Evolutionary conservation across 2,329 filamentous ascomycete genomes (phyloP).

Genomic region (Colletotrichum sansevieriae): DNA sequence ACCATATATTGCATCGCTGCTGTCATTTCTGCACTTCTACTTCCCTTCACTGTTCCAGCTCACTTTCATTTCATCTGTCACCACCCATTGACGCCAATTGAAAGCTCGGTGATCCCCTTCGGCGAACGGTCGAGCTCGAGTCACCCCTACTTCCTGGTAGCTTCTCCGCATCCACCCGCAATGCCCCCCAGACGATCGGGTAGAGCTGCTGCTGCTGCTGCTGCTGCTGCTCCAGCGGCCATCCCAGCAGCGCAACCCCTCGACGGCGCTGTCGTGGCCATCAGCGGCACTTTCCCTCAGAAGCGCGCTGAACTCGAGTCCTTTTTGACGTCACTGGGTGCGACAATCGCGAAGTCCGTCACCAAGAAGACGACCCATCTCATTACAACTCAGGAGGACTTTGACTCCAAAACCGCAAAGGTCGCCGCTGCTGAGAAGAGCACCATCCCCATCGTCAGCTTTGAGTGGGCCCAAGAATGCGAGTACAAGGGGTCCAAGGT

Average conservation of each 20-base stretch:
- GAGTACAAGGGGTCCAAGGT: constrained; percentile 56
- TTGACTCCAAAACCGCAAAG: constrained; percentile 63
- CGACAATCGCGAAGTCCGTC: constrained; percentile 59
- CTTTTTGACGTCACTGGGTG: constrained; percentile 64
- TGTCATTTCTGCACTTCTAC: neutral
- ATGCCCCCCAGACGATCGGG: constrained; percentile 39
- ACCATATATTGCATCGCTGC: constrained; percentile 12
- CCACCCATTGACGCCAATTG: constrained; percentile 5
- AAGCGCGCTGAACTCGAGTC: constrained; percentile 63
- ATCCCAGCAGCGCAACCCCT: constrained; percentile 51
- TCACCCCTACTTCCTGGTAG: neutral
- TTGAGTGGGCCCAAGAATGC: constrained; percentile 74
- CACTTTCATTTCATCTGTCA: neutral
- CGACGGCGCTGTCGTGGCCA: constrained; percentile 63
- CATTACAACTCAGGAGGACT: constrained; percentile 67
- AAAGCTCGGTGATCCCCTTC: neutral
- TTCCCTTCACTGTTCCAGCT: neutral
- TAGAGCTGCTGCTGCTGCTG: constrained; percentile 23
- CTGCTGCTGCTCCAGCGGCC: constrained; percentile 21
- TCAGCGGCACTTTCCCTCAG: constrained; percentile 72
- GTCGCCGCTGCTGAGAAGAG: constrained; percentile 61
- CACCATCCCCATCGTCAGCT: constrained; percentile 66
- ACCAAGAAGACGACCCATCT: constrained; percentile 67
- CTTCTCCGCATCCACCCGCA: constrained; percentile 25
- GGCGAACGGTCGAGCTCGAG: too few species aligned